Base-by-base conservation (phyloP, 768 basidiomycete species). In the Tulasnella sp. region DNA sequence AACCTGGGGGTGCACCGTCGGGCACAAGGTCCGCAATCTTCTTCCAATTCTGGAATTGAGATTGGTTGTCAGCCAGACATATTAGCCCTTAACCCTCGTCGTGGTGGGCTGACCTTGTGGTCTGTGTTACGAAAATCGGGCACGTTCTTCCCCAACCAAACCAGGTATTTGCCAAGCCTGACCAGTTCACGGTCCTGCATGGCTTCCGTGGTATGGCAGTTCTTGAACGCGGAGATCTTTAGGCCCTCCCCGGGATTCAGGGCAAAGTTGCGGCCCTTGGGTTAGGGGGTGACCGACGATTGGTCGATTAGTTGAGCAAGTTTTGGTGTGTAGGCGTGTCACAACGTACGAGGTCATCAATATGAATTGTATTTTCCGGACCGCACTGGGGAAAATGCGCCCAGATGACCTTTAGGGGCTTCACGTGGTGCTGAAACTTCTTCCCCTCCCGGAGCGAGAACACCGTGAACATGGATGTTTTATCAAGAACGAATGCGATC, bases 401-500 rank as follows among this genome's bases (percentile, higher is more conserved):
- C 94, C 94, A 97, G 74, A 97, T 93, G 72, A 96, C 93, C 82
- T 93, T 90, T 14, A 95, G 87, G 7, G 93, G 88, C 83, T 95
- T 95, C 44, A 95, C 94, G 48, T 90, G 91, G 83, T 96, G 95
- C 74, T 90, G 89, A 88, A 92, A 94, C 10, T 91, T 88, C 83
- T 94, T 91, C 5, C 89, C 91, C 77, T 94, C 90, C 39, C 91
- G 87, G 82, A 90, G 90, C 0, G 91, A 90, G 84, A 95, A 95
- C 1, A 96, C 93, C 6, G 91, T 92, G 85, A 96, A 97, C 95
- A 97, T 97, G 80, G 89, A 90, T 0, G 90, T 93, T 84, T 94
- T 93, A 87, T 97, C 96, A 34, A 96, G 87, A 0, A 96, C 94
- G 91, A 84, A 81, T 75, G 82, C 76, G 79, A 87, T 83, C 80